These are phyloP conservation scores for Podila verticillata DNA, from an alignment of 192 early-diverging fungal genomes.

Conservation along the genomic window DNA sequence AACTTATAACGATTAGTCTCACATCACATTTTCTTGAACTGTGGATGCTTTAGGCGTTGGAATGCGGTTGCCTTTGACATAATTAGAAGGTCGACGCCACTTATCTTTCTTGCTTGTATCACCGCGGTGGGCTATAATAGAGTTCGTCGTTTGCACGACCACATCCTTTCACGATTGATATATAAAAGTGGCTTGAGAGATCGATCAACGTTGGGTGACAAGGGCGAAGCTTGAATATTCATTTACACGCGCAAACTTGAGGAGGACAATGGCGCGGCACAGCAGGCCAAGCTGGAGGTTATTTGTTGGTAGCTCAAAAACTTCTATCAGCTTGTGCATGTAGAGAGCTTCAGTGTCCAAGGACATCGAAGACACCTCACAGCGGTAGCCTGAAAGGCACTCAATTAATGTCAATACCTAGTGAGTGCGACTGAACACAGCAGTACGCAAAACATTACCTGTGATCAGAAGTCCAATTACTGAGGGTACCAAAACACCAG, in stretches of 20 bases:
- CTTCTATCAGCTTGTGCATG: constrained; percentile 9
- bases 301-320: constrained; percentile 16
- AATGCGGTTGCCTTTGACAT: constrained; percentile 26
- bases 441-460: too few species aligned
- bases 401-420: too few species aligned
- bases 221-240: background rate
- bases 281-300: constrained; percentile 26
- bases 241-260: constrained; percentile 19
- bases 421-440: too few species aligned
- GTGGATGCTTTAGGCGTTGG: background rate
- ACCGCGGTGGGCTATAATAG: constrained; percentile 5
- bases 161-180: constrained; percentile 9
- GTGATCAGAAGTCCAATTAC: constrained; percentile 13
- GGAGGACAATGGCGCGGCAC: background rate
- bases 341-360: constrained; percentile 17
- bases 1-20: too few species aligned
- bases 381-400: constrained; percentile 16
- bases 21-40: constrained; percentile 17
- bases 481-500: constrained; percentile 1
- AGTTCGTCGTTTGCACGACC: background rate
- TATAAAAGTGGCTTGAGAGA: background rate
- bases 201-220: background rate
- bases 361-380: constrained; percentile 13
- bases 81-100: constrained; percentile 22
- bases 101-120: background rate